Evolutionary conservation across 2,329 filamentous ascomycete genomes (phyloP).

Genomic region (Claviceps sp.): DNA sequence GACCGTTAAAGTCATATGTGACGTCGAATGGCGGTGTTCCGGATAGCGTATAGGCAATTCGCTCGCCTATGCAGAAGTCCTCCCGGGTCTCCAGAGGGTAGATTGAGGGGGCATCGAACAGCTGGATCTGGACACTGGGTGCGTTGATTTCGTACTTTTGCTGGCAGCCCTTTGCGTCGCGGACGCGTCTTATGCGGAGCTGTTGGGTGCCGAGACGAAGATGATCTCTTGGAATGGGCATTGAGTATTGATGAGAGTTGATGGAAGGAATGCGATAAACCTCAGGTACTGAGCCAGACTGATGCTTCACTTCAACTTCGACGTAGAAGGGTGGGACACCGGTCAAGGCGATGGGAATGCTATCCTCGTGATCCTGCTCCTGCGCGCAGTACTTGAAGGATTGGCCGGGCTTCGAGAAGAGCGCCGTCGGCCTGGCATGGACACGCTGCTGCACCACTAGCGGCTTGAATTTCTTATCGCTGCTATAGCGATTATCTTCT

Average conservation of each 20-base stretch:
- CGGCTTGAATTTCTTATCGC: constrained; percentile 51
- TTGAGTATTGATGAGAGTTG: constrained; percentile 56
- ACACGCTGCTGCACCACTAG: constrained; percentile 70
- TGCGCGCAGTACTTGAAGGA: constrained; percentile 92
- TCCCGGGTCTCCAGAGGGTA: constrained; percentile 70
- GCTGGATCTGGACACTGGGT: constrained; percentile 75
- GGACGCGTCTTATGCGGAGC: constrained; percentile 78
- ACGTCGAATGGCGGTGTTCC: constrained; percentile 89
- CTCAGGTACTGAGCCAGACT: constrained; percentile 67
- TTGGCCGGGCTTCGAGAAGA: constrained; percentile 75
- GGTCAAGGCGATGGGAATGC: constrained; percentile 73
- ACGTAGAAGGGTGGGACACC: constrained; percentile 80
- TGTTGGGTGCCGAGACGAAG: constrained; percentile 82
- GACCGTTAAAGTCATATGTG: constrained; percentile 76
- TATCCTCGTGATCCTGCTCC: constrained; percentile 68
- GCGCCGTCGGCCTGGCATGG: constrained; percentile 67
- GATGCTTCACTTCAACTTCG: constrained; percentile 87
- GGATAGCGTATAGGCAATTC: constrained; percentile 80
- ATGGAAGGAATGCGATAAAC: constrained; percentile 73
- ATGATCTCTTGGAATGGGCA: constrained; percentile 73
- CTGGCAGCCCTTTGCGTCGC: constrained; percentile 77
- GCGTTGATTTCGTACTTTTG: constrained; percentile 57
- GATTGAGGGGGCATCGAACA: constrained; percentile 87
- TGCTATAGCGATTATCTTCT: constrained; percentile 74
- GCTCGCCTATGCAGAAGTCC: constrained; percentile 93